Conservation (phyloP, 177 flowering plant genomes). For the Tripterygium wilfordii region DNA sequence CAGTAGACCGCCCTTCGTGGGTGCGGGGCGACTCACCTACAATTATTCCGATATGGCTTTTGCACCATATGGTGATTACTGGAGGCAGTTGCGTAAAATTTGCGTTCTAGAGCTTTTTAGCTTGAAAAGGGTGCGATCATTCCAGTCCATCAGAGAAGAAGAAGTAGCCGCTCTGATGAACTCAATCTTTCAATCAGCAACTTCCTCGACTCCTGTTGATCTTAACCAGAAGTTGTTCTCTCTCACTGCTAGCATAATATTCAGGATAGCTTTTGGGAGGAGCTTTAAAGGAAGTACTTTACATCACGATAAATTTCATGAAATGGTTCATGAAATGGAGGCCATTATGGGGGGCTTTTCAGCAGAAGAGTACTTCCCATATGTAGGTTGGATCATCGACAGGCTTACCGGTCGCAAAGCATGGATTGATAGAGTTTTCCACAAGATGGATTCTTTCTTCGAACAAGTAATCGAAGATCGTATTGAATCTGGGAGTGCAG, state of each 20-base stretch:
- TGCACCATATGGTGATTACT: constrained; percentile 19
- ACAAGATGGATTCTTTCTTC: constrained; percentile 12
- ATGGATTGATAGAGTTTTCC: constrained; percentile 8
- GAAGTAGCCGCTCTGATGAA: constrained; percentile 14
- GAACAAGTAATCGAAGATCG: constrained; percentile 20
- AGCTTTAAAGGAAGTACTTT: constrained; percentile 10
- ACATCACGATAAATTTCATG: constrained; percentile 6
- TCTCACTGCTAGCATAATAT: constrained; percentile 3
- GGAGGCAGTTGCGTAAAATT: constrained; percentile 21
- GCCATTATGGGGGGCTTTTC: constrained; percentile 11
- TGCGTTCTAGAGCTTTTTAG: constrained; percentile 23
- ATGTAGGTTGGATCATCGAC: constrained; percentile 19
- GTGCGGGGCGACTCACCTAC: constrained; percentile 10
- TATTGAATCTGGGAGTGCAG: constrained; percentile 1
- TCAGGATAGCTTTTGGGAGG: constrained; percentile 17
- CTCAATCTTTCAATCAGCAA: constrained; percentile 3
- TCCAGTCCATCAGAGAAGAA: constrained; percentile 11
- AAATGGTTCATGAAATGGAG: constrained; percentile 13
- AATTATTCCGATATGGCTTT: constrained; percentile 12
- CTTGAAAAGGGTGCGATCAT: constrained; percentile 16
- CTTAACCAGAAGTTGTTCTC: constrained; percentile 7
- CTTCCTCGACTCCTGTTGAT: constrained; percentile 6
- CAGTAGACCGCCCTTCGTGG: no score
- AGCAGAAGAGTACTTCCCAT: constrained; percentile 18
- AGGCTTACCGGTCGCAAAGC: constrained; percentile 9